Evolutionary conservation across 2,329 filamentous ascomycete genomes (phyloP).

Genomic region (Aspergillus tanneri): DNA sequence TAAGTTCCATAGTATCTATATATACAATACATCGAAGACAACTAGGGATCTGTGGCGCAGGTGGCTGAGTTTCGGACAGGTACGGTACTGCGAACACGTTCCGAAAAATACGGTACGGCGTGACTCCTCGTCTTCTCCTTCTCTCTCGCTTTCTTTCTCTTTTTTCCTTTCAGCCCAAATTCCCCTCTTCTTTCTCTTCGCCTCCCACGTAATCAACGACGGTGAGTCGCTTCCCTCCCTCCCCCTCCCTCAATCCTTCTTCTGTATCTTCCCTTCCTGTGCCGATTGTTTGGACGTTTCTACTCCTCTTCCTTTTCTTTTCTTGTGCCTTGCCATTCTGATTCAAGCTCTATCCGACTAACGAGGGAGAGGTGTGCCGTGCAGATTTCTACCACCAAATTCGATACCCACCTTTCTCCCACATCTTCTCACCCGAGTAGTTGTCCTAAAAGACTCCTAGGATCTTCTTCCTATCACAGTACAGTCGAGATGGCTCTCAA

Average conservation of each 20-base stretch:
- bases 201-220: conserved; percentile 6
- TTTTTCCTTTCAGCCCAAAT: conserved; percentile 20
- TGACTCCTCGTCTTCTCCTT: not conserved
- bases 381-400: conserved; percentile 20
- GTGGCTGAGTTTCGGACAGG: conserved; percentile 1
- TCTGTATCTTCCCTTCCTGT: conserved; percentile 10
- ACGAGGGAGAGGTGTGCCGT: conserved; percentile 12
- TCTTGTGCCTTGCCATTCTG: conserved; percentile 5
- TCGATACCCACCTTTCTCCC: conserved; percentile 15
- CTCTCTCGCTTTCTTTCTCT: conserved; percentile 9
- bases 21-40: too few relatives aligned
- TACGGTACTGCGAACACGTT: not conserved
- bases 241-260: conserved; percentile 26
- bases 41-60: too few relatives aligned
- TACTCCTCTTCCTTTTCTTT: not conserved
- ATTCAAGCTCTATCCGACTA: conserved; percentile 4
- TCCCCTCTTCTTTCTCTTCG: conserved; percentile 25
- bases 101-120: not conserved
- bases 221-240: conserved; percentile 7
- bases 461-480: conserved; percentile 15
- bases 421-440: conserved; percentile 7
- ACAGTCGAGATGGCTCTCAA: conserved; percentile 49
- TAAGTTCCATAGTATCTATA: too few relatives aligned
- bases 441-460: conserved; percentile 6
- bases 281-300: not conserved